Evolutionary conservation across 2,329 filamentous ascomycete genomes (phyloP).

Genomic region (Xylaria sp.): DNA sequence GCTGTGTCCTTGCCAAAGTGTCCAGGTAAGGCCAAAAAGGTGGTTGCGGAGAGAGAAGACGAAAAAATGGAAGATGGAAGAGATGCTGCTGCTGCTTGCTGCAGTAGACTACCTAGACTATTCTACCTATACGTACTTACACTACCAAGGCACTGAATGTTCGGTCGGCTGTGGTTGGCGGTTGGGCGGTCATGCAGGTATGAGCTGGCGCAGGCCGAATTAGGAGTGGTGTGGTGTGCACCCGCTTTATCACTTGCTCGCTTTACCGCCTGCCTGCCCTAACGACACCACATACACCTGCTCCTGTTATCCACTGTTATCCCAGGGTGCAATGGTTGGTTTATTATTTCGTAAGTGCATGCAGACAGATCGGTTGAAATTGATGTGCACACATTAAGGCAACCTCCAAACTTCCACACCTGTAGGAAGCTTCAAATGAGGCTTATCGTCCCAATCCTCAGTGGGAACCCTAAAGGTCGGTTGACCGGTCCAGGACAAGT

Average conservation of each 20-base stretch:
- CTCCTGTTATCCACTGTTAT: neutral
- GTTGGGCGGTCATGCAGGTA: constrained; percentile 31
- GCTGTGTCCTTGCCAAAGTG: neutral
- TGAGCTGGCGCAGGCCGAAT: constrained; percentile 31
- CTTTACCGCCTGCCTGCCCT: neutral
- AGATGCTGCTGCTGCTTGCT: too few relatives aligned
- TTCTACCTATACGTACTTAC: neutral
- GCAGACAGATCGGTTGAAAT: too few relatives aligned
- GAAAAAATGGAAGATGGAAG: neutral
- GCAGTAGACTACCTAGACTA: neutral
- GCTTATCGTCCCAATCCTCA: neutral
- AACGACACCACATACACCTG: neutral
- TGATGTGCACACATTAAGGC: too few relatives aligned
- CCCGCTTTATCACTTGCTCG: neutral
- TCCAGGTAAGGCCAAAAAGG: neutral
- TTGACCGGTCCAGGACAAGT: too few relatives aligned
- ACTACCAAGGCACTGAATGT: too few relatives aligned
- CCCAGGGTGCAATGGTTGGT: neutral
- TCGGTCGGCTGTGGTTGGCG: constrained; percentile 16
- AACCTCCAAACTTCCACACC: too few relatives aligned
- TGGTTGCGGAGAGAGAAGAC: constrained; percentile 1
- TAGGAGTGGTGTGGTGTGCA: constrained; percentile 15
- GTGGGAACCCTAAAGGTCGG: too few relatives aligned
- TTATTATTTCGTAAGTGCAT: too few relatives aligned
- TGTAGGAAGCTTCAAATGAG: neutral